Evolutionary conservation across 164 flowering plant species (phyloP), one percentile per base, ranked within the genome.

Genomic region (Paratinospora sagittata): DNA sequence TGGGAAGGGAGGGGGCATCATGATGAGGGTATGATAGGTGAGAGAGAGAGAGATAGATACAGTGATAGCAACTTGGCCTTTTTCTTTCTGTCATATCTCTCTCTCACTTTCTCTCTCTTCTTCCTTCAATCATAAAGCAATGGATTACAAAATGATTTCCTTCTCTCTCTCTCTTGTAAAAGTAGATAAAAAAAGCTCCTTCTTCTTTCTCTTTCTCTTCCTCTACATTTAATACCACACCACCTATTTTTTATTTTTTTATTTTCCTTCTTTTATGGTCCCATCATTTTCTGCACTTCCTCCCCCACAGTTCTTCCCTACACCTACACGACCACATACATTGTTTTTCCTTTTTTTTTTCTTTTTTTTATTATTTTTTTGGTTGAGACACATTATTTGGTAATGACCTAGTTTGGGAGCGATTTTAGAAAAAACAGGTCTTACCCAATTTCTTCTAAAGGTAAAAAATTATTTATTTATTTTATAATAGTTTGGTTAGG

Each of bases 101-200:
- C n/a, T n/a, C n/a, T n/a, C n/a, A n/a, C n/a, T n/a, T n/a, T n/a
- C n/a, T n/a, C n/a, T n/a, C n/a, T n/a, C n/a, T n/a, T n/a, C n/a
- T 27, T 65, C 63, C 67, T 27, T 77, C 76, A 77, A 77, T 77
- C 79, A 77, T 77, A 77, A 73, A 77, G 80, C 80, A 77, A 77
- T 77, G 74, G 80, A 77, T 77, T 77, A 67, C 80, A 77, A 77
- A 77, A 77, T 77, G 61, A 77, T 77, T 74, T 73, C 66, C 34
- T 26, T 68, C 58, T 49, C 9, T 62, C 69, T 27, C 19, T 63
- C n/a, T 65, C 45, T 60, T 60, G 63, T 26, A 60, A 60, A 60
- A 47, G 43, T 27, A 30, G 27, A 27, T 16, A 61, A 61, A 67
- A 61, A 65, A 47, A 26, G 55, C 61, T 45, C 39, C 72, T 68